A percentile compares a stretch with the other conserved stretches of the same genome.
These are phyloP conservation scores for Chenopodium album DNA, from an alignment of 148 eudicot species.

Conservation along the genomic window DNA sequence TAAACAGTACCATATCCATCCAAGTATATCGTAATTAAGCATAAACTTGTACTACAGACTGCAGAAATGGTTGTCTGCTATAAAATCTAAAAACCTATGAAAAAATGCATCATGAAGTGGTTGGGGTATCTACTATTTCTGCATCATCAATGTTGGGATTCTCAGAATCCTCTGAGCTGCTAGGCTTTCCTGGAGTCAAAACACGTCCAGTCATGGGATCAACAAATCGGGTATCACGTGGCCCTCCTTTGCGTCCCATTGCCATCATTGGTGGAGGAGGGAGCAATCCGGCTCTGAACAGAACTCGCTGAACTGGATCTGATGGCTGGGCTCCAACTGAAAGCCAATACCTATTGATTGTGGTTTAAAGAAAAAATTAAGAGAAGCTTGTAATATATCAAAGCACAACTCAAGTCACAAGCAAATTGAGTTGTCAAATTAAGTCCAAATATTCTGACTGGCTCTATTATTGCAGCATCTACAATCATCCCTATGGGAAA, in stretches of 20 bases:
- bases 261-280: slow-evolving; percentile 98
- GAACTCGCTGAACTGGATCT: slow-evolving; percentile 76
- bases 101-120: slow-evolving; percentile 12
- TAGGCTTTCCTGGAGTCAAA: slow-evolving; percentile 39
- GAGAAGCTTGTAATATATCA: background rate
- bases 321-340: slow-evolving; percentile 98
- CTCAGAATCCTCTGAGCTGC: slow-evolving; percentile 21
- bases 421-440: background rate
- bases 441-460: too few species aligned
- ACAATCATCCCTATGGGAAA: too few species aligned
- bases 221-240: slow-evolving; percentile 71
- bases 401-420: background rate
- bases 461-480: too few species aligned
- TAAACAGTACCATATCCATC: background rate
- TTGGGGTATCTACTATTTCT: slow-evolving; percentile 29
- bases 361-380: background rate
- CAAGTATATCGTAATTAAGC: background rate
- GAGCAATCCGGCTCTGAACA: slow-evolving; percentile 76
- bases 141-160: slow-evolving; percentile 27
- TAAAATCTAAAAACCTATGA: slow-evolving; percentile 1
- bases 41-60: background rate
- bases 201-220: slow-evolving; percentile 76
- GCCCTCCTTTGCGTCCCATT: slow-evolving; percentile 85
- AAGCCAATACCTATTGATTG: slow-evolving; percentile 54
- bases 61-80: background rate